phyloP scores from a whole-genome alignment of 2,329 filamentous ascomycete genomes.

The Balansia obtecta region DNA sequence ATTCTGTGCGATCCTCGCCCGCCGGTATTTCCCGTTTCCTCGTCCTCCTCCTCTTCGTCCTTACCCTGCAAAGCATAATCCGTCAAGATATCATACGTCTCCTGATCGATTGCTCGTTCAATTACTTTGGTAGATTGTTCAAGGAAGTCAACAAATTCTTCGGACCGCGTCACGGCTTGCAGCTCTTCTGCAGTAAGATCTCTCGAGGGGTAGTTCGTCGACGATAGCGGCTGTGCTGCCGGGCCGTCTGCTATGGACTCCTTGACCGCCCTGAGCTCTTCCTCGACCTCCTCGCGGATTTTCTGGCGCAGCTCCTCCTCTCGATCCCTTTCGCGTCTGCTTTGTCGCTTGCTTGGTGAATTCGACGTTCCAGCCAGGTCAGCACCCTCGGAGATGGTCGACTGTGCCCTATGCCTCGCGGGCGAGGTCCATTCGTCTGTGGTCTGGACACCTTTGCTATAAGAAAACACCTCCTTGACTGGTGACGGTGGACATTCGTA shows the following conservation, averaged over 20 bases:
- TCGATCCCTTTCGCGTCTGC: constrained; percentile 64
- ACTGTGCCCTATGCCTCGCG: constrained; percentile 31
- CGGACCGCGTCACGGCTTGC: constrained; percentile 77
- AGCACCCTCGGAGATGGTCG: constrained; percentile 45
- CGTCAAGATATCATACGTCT: constrained; percentile 82
- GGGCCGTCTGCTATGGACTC: constrained; percentile 40
- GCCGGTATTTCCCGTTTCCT: constrained; percentile 55
- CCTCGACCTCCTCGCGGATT: constrained; percentile 80
- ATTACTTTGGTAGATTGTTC: constrained; percentile 95
- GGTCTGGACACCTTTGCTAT: constrained; percentile 95
- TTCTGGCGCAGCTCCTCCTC: constrained; percentile 84
- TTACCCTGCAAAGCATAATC: constrained; percentile 81
- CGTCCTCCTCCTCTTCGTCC: constrained; percentile 70
- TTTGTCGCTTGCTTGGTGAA: constrained; percentile 60
- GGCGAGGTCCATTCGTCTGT: constrained; percentile 57
- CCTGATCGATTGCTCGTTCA: constrained; percentile 85
- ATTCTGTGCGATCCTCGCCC: constrained; percentile 63
- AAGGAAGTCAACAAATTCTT: constrained; percentile 90
- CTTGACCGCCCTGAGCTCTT: constrained; percentile 68
- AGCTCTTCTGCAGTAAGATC: constrained; percentile 76
- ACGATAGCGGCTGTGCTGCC: constrained; percentile 11
- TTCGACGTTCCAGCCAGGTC: constrained; percentile 40
- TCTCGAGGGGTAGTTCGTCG: constrained; percentile 60
- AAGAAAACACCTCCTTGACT: constrained; percentile 78
- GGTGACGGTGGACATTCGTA: constrained; percentile 70